Base-by-base conservation (phyloP, 2,329 filamentous ascomycete species). In the Paradendryphiella salina region DNA sequence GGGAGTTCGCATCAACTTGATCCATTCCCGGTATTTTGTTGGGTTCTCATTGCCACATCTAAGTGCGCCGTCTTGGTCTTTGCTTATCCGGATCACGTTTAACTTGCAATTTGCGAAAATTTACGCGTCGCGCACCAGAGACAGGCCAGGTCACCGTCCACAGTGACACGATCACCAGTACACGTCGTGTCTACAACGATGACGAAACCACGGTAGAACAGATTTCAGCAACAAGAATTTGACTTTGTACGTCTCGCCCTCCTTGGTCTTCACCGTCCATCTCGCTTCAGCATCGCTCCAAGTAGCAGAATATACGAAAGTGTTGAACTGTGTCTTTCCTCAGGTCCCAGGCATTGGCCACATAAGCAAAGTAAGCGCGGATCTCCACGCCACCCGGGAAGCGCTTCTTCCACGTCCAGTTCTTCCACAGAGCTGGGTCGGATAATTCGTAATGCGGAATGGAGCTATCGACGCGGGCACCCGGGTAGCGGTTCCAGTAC, bases 201-300 rank as follows among this genome's bases (percentile, higher is more conserved):
- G 8, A 26, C 23, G 8, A 26, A 9, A 9, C 6, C 23, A 26
- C 23, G 3, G 10, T 26, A 26, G 23, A 26, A 26, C 23, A 26
- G 8, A 26, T 26, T 26, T 75, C 7, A 75, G 65, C 18, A 83
- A 57, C 2, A 83, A 68, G 56, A 74, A 82, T 13, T 70, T 75
- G n/a, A 73, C 65, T 8, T 67, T 73, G 13, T 73, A 75, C 1
- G 29, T 59, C 11, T 58, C 54, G 1, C 77, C 79, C 31, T 72
- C 71, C 6, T 72, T 67, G 0, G 77, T 78, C 6, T 58, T 69
- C 8, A 83, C 63, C 0, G 63, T 70, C 81, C 81, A 83, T 29
- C 58, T 64, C 0, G 66, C 66, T 2, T 68, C 50, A 0, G 57
- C 54, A 0, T 66, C 62, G 46, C 79, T 64, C 56, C 75, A 82